Base-by-base conservation (phyloP, 2,329 filamentous ascomycete species). In the Sarocladium oryzae region DNA sequence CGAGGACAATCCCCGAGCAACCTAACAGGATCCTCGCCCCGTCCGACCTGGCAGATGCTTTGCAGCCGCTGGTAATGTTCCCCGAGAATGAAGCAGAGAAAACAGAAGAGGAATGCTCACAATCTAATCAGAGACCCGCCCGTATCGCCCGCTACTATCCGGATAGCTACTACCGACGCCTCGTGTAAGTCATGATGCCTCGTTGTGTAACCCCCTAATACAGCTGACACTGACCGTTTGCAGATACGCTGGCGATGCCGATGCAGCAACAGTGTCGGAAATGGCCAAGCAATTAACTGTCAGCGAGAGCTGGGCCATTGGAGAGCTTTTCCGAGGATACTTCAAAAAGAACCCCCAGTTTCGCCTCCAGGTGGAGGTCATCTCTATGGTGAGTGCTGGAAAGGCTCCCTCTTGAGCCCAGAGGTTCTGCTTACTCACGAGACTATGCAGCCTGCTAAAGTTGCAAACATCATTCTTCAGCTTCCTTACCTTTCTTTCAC, bases 161-260 rank as follows among this genome's bases (percentile, higher is more conserved):
- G 16, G 28, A 48, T 33, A 48, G 43, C 16, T 18, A n/a, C 28
- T 48, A 48, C 15, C 24, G 43, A 4, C 43, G 43, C 15, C 8
- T 32, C 4, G 43, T 48, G 43, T 48, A 48, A 30, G 40, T n/a
- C 21, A n/a, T n/a, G n/a, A n/a, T n/a, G n/a, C n/a, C n/a, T n/a
- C n/a, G n/a, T n/a, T n/a, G n/a, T n/a, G n/a, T n/a, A n/a, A n/a
- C n/a, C n/a, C n/a, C n/a, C n/a, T n/a, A n/a, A n/a, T n/a, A n/a
- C n/a, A n/a, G n/a, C n/a, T n/a, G n/a, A n/a, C n/a, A n/a, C n/a
- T n/a, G n/a, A n/a, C n/a, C n/a, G n/a, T n/a, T n/a, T 6, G 16
- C 40, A 45, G 40, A 4, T 45, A 45, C n/a, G 28, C 33, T 33
- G 43, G 43, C n/a, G 43, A 48, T 23, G 10, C 43, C 5, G 43